phyloP scores from a whole-genome alignment of 805 yeast species.

The Lipomyces kockii region DNA sequence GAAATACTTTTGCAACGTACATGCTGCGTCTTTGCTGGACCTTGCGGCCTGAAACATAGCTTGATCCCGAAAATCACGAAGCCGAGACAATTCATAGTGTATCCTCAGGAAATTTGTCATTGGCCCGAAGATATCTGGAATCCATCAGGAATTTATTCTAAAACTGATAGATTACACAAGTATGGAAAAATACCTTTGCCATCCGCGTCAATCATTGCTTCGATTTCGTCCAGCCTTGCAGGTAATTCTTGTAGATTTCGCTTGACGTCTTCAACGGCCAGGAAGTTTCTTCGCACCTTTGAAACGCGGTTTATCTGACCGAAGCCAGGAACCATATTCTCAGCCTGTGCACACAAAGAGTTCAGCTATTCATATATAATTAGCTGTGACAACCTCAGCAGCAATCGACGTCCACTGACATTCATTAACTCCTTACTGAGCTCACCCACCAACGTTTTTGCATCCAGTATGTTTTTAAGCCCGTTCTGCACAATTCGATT shows the following conservation, averaged over 20 bases:
- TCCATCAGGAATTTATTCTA: background rate
- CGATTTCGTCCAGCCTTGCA: conserved; percentile 55
- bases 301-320: conserved; percentile 63
- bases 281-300: conserved; percentile 69
- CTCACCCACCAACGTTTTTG: conserved; percentile 48
- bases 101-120: conserved; percentile 64
- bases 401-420: conserved; percentile 11
- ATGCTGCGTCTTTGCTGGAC: conserved; percentile 63
- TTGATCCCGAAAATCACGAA: conserved; percentile 80
- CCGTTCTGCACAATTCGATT: conserved; percentile 11
- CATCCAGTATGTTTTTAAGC: conserved; percentile 10
- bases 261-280: conserved; percentile 67
- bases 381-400: background rate
- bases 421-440: conserved; percentile 54
- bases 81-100: conserved; percentile 70
- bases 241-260: conserved; percentile 64
- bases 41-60: conserved; percentile 58
- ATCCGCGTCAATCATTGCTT: conserved; percentile 55
- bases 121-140: conserved; percentile 29
- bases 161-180: background rate
- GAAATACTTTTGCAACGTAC: conserved; percentile 58
- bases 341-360: conserved; percentile 27
- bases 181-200: conserved; percentile 40
- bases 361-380: conserved; percentile 18
- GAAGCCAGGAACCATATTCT: conserved; percentile 60